Evolutionary conservation across 352 stramenopile genomes (phyloP), one percentile per base, ranked within the genome.

Genomic region (Phytophthora ohioensis): DNA sequence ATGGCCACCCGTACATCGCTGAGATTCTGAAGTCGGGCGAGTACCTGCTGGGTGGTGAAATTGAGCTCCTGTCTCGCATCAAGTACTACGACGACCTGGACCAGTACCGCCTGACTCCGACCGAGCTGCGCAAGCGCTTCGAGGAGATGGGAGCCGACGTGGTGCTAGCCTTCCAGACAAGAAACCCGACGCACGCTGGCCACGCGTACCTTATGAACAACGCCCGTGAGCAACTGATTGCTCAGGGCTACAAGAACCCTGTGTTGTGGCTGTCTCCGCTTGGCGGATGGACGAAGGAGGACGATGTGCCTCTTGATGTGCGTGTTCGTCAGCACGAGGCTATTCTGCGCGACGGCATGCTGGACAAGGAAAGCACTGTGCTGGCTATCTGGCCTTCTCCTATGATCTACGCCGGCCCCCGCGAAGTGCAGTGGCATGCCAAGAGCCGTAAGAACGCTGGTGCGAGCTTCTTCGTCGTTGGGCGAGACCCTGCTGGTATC

Each of bases 141-240:
- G 85, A 98, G 39, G 80, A 91, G 8, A 98, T 99, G 84, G 87
- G 91, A 39, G 97, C 97, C 0, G 97, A 99, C 76, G 98, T 98
- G 2, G 96, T 99, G 32, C 97, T 99, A 47, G 97, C 97, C 30
- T 99, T 99, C 78, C 97, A 99, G 81, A 99, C 97, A 17, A 83
- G 97, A 52, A 99, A 99, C 76, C 97, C 97, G 36, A 99, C 97
- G 11, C 97, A 99, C 75, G 92, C 97, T 3, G 97, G 97, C 38
- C 97, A 99, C 84, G 97, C 97, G 11, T 99, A 99, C 79, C 79
- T 99, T 47, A 99, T 99, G 97, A 97, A 97, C 72, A 98, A 92
- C 43, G 97, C 95, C 0, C 95, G 97, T 31, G 88, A 99, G 66
- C 95, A 98, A 79, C 78, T 99, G 7, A 90, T 98, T 36, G 82